Evolutionary conservation across 2,329 filamentous ascomycete genomes (phyloP), one percentile per base, ranked within the genome.

Genomic region (Fusarium avenaceum): DNA sequence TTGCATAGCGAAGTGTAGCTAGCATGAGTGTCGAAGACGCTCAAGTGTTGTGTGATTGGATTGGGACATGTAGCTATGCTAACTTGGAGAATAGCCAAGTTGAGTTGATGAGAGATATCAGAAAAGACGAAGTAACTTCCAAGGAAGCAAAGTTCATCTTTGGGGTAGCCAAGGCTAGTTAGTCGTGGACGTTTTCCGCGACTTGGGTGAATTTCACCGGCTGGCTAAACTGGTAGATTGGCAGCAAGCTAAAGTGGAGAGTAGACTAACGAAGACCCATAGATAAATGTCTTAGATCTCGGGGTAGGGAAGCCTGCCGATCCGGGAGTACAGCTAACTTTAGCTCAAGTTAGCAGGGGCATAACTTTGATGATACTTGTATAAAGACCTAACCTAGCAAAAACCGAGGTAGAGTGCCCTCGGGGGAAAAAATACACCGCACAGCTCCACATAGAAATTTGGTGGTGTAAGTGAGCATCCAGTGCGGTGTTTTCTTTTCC

Each of bases 261-360:
- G 28, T 45, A 56, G 40, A 22, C 38, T 20, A 30, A 33, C 24
- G 40, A 33, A 44, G 30, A 57, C 44, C 57, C 62, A 55, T 51
- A 40, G 22, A 30, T 35, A 35, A 22, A n/a, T 71, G 68, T 71
- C 68, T 71, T 26, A 71, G 68, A 71, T 71, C 68, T 51, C 48
- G 49, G 46, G 65, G 61, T 33, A 54, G 46, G 51, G 20, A 15
- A 67, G 40, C 57, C 28, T 46, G 24, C 54, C 48, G 57, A 71
- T 67, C 65, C 68, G 65, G 26, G 38, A 71, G 43, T 63, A 38
- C 35, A n/a, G 9, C 35, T 38, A 38, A 10, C 35, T 38, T 30
- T 30, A 13, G 28, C 28, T 30, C 7, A 4, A 24, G 24, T 24
- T 30, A 26, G 28, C 28, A 30, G 28, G 28, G 28, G 10, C 28